Conservation (phyloP, 371 early-diverging fungal genomes). For the Apophysomyces variabilis region DNA sequence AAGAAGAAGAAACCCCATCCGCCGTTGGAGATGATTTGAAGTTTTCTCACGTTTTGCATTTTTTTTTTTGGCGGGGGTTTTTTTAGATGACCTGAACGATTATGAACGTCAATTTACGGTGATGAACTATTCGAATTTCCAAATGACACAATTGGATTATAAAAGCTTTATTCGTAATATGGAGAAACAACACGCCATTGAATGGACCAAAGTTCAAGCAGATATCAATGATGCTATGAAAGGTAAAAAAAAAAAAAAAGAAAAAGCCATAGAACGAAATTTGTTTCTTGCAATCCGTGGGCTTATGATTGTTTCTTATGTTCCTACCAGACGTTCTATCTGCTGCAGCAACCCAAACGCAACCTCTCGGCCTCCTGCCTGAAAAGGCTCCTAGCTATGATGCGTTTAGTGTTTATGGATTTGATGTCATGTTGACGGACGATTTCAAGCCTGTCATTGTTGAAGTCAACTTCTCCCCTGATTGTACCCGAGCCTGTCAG, state of each 20-base stretch:
- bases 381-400: slow-evolving; percentile 34
- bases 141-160: slow-evolving; percentile 61
- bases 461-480: slow-evolving; percentile 62
- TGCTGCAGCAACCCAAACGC: slow-evolving; percentile 51
- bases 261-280: no score
- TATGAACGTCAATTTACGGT: slow-evolving; percentile 65
- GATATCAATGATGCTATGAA: slow-evolving; percentile 58
- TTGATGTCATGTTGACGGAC: slow-evolving; percentile 62
- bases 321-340: slow-evolving; percentile 45
- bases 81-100: slow-evolving; percentile 51
- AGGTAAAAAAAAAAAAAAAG: slow-evolving; percentile 21
- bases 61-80: background rate
- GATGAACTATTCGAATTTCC: slow-evolving; percentile 62
- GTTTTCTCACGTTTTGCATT: background rate
- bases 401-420: slow-evolving; percentile 58
- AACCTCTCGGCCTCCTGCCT: slow-evolving; percentile 50
- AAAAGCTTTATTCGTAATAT: slow-evolving; percentile 62
- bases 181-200: slow-evolving; percentile 57
- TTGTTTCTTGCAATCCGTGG: background rate
- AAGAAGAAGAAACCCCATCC: background rate
- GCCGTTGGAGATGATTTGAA: background rate
- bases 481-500: slow-evolving; percentile 61
- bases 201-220: slow-evolving; percentile 53
- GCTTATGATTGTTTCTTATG: background rate
- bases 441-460: slow-evolving; percentile 55